These are phyloP conservation scores for Hericium coralloides DNA, from an alignment of 768 basidiomycete genomes.

Conservation along the genomic window DNA sequence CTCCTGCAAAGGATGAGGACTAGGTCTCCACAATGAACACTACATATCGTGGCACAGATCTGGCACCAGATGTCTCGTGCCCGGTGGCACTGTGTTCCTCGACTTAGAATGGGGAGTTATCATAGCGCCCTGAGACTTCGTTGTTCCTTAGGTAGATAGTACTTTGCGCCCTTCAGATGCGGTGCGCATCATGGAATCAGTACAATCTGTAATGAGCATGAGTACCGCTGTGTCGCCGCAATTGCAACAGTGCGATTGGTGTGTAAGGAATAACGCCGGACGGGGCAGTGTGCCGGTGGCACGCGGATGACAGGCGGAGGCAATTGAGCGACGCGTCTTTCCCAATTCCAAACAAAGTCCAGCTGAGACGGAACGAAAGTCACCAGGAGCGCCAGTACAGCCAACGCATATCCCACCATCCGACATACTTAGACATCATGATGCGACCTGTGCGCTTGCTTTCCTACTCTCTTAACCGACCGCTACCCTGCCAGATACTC, in stretches of 20 bases:
- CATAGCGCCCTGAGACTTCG: too few relatives aligned
- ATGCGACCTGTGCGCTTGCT: not conserved
- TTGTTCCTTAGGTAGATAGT: not conserved
- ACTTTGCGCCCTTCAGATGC: not conserved
- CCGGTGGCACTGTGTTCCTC: not conserved
- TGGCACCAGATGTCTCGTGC: not conserved
- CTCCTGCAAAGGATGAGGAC: slow-evolving; percentile 70
- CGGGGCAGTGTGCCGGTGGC: not conserved
- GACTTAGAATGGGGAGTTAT: too few relatives aligned
- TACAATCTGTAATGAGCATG: too few relatives aligned
- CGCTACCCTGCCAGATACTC: too few relatives aligned
- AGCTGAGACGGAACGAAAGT: not conserved
- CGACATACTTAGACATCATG: not conserved
- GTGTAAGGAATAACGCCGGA: not conserved
- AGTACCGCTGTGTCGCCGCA: too few relatives aligned
- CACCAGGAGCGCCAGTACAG: not conserved
- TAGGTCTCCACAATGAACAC: slow-evolving; percentile 15
- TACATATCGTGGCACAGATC: not conserved
- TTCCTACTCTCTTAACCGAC: too few relatives aligned
- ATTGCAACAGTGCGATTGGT: not conserved
- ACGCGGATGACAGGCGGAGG: too few relatives aligned
- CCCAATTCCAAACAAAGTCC: not conserved
- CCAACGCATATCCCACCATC: not conserved
- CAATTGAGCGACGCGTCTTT: not conserved
- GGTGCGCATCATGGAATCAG: not conserved